These are phyloP conservation scores for Fraxinus dipetala DNA, from an alignment of 305 asterid species.

Conservation along the genomic window DNA sequence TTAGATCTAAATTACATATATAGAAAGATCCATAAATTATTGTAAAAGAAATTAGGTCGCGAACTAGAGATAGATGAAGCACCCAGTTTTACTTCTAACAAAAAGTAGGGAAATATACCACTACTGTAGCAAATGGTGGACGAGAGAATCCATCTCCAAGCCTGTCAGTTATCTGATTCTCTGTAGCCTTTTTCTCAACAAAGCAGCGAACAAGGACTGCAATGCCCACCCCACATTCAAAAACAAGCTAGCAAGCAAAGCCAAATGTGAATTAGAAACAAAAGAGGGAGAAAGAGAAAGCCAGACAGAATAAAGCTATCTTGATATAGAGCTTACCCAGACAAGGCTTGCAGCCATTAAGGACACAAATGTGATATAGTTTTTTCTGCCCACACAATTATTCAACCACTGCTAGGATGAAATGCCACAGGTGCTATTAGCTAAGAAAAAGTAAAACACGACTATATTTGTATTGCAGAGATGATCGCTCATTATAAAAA, in stretches of 20 bases:
- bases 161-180: constrained; percentile 65
- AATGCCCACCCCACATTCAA: constrained; percentile 84
- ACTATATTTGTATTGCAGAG: not conserved
- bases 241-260: constrained; percentile 64
- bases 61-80: not conserved
- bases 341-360: constrained; percentile 90
- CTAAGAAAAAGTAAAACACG: constrained; percentile 15
- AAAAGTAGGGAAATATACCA: constrained; percentile 49
- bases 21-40: not conserved
- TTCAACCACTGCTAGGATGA: constrained; percentile 82
- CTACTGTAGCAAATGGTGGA: constrained; percentile 91
- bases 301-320: constrained; percentile 13
- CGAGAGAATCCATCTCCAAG: constrained; percentile 96
- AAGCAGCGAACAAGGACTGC: constrained; percentile 91
- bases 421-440: constrained; percentile 19
- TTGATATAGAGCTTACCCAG: constrained; percentile 58
- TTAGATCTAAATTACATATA: not conserved
- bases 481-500: not conserved
- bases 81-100: not conserved
- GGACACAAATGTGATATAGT: constrained; percentile 73
- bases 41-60: not conserved
- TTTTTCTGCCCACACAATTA: constrained; percentile 93
- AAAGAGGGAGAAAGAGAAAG: not conserved
- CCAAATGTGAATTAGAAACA: constrained; percentile 20
- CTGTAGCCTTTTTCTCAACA: constrained; percentile 64